A percentile compares a stretch with the other conserved stretches of the same genome.
Conservation (phyloP, 345 rosid species). For the Eutrema yunnanense region DNA sequence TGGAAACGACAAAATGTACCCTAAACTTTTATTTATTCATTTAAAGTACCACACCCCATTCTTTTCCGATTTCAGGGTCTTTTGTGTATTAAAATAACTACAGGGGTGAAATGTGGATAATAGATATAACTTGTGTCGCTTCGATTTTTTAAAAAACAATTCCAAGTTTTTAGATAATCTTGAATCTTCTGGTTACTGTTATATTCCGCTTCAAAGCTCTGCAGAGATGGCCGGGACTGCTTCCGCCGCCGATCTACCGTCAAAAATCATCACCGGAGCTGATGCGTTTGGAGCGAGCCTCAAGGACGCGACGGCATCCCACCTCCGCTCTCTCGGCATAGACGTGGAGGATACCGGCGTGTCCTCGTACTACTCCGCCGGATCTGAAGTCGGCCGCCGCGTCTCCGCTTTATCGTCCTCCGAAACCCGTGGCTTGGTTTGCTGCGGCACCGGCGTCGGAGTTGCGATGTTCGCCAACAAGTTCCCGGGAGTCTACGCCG, state of each 20-base stretch:
- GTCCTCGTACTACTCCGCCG: constrained; percentile 68
- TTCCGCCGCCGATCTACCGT: constrained; percentile 18
- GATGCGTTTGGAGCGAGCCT: constrained; percentile 59
- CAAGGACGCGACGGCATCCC: constrained; percentile 59
- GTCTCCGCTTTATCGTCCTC: constrained; percentile 46
- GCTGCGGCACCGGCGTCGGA: constrained; percentile 80
- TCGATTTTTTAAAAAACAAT: not conserved
- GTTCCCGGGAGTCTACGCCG: constrained; percentile 73
- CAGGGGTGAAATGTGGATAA: not conserved
- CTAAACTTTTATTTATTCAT: not conserved
- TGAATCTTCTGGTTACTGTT: not conserved
- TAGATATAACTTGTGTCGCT: not conserved
- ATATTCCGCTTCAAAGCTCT: not conserved
- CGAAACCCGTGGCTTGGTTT: constrained; percentile 53
- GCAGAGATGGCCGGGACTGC: constrained; percentile 21
- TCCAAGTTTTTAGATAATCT: not conserved
- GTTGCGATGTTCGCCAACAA: constrained; percentile 89
- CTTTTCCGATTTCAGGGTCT: not conserved
- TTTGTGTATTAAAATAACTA: not conserved
- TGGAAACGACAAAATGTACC: not conserved
- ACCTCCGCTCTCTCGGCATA: constrained; percentile 69
- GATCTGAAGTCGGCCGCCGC: constrained; percentile 79
- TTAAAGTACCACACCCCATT: not conserved
- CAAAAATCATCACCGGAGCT: constrained; percentile 61
- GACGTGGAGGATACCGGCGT: constrained; percentile 83